Percentiles rank a stretch among this genome's conserved stretches.
phyloP scores from a whole-genome alignment of 2,329 filamentous ascomycete species.

The Aspergillus spinulosporus region DNA sequence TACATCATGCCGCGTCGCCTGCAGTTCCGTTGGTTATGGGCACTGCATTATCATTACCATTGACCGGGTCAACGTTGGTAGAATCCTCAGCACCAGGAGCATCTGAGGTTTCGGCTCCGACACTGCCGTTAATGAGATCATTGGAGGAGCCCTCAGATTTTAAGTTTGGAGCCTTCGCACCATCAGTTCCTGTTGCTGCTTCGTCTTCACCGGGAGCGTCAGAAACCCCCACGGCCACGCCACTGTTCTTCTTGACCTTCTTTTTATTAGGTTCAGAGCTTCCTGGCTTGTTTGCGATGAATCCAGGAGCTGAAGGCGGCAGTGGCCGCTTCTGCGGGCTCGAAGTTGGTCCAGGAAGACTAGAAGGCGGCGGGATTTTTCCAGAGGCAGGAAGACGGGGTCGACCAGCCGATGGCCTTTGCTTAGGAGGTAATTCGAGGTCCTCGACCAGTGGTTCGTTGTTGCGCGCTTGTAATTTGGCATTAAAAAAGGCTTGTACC shows the following conservation, averaged over 20 bases:
- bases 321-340: conserved; percentile 46
- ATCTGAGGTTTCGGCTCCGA: conserved; percentile 15
- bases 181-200: conserved; percentile 20
- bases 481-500: conserved; percentile 86
- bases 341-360: conserved; percentile 31
- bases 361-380: conserved; percentile 43
- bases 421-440: conserved; percentile 90
- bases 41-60: conserved; percentile 39
- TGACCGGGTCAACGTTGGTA: conserved; percentile 21
- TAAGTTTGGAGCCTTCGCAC: conserved; percentile 19
- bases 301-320: conserved; percentile 28
- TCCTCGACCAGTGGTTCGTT: conserved; percentile 87
- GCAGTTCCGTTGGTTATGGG: conserved; percentile 59
- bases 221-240: conserved; percentile 30
- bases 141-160: conserved; percentile 40
- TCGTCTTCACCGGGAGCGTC: conserved; percentile 31
- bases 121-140: conserved; percentile 21
- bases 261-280: conserved; percentile 44
- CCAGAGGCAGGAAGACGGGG: conserved; percentile 49
- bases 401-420: conserved; percentile 57
- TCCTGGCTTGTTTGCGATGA: conserved; percentile 29
- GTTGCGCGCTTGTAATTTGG: conserved; percentile 80
- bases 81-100: conserved; percentile 16
- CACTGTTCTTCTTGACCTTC: conserved; percentile 45
- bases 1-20: conserved; percentile 50